Base-by-base conservation (phyloP, 148 eudicot species). In the Pouteria glomerata region DNA sequence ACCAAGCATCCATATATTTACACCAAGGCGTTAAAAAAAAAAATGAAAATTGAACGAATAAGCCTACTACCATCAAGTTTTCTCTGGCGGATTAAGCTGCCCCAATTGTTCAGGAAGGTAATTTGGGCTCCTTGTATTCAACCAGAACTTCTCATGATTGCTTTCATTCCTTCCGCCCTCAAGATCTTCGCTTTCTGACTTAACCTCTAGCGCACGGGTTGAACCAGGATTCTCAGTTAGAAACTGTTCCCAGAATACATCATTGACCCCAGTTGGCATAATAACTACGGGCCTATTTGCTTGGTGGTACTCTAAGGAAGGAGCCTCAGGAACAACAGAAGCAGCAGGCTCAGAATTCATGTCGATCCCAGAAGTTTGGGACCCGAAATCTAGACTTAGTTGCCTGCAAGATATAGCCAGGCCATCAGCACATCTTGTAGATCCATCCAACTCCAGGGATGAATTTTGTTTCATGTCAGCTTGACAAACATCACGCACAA, bases 141-240 rank as follows among this genome's bases (percentile, higher is more conserved):
- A 85, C 96, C 86, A 88, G 72, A 68, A 80, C 33, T 76, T 79
- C 23, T 82, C 86, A 58, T 70, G 66, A 63, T 86, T 84, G 55
- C 80, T 75, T 27, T 86, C 97, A 70, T 63, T 82, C 39, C 82
- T 91, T 78, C 69, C 82, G 31, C 76, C 72, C 15, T 69, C 82
- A 1, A 71, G 27, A 55, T 81, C 84, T 82, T 83, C 85, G 67
- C 76, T 83, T 33, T 73, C 88, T n/a, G 80, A 80, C 53, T 86
- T 85, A 63, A 70, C 86, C 74, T 89, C 89, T 69, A 76, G 73
- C 8, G 79, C 79, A 39, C 76, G 80, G 30, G 81, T 66, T 6
- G 98, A 83, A 73, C 91, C 98, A 18, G 91, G 96, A 82, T 83
- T 90, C 73, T 93, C 98, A 8, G 94, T 88, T 84, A 93, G 75